A percentile compares a stretch with the other conserved stretches of the same genome.
phyloP scores from a whole-genome alignment of 768 basidiomycete genomes.

The Amanita rimosa region DNA sequence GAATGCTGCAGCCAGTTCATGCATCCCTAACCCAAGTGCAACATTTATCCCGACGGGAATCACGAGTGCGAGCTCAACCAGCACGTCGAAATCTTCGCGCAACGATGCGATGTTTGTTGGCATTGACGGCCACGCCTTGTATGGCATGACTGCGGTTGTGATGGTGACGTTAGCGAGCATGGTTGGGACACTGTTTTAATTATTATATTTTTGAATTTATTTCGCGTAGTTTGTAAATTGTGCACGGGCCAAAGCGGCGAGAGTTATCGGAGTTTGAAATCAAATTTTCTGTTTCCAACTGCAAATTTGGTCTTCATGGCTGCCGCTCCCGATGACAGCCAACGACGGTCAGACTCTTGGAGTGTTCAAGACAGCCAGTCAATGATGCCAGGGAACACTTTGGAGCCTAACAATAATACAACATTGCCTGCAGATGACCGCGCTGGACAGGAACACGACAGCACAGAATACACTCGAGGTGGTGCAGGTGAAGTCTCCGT shows the following conservation, averaged over 20 bases:
- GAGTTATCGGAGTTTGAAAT: conserved; percentile 12
- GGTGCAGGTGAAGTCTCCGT: conserved; percentile 31
- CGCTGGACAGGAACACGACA: conserved; percentile 35
- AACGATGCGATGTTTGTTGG: conserved; percentile 14
- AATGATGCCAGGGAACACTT: conserved; percentile 28
- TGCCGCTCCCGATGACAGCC: conserved; percentile 12
- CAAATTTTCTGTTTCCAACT: conserved; percentile 8
- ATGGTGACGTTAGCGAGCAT: conserved; percentile 28
- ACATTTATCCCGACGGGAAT: conserved; percentile 36
- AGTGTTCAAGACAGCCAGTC: conserved; percentile 35
- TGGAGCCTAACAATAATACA: conserved; percentile 32
- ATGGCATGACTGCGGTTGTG: conserved; percentile 24
- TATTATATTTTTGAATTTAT: neutral
- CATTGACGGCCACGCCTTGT: conserved; percentile 20
- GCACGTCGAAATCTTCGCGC: conserved; percentile 11
- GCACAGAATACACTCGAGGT: conserved; percentile 40
- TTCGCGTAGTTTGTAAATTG: neutral
- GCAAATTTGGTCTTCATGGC: conserved; percentile 17
- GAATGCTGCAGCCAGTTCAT: conserved; percentile 50
- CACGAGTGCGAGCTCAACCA: conserved; percentile 11
- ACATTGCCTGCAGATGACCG: conserved; percentile 38
- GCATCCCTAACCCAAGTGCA: conserved; percentile 50
- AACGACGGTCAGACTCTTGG: conserved; percentile 32
- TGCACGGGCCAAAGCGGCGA: conserved; percentile 5
- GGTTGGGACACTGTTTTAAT: conserved; percentile 18